Conservation (phyloP, 2,329 filamentous ascomycete genomes). For the Gliomastix tumulicola region DNA sequence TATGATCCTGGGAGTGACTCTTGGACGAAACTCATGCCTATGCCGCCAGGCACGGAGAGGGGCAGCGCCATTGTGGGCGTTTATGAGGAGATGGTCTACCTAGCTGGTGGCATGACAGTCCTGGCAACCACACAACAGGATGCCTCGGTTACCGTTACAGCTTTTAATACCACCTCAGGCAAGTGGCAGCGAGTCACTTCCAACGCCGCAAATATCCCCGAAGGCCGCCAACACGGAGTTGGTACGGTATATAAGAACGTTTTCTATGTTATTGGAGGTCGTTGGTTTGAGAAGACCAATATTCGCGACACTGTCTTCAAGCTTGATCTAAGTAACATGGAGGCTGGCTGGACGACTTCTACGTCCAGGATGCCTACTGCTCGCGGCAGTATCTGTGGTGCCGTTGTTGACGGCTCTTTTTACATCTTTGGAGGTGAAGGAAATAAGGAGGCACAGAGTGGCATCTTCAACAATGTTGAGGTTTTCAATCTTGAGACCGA, state of each 20-base stretch:
- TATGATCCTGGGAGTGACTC: slow-evolving; percentile 17
- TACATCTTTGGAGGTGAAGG: slow-evolving; percentile 31
- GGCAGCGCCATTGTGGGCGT: slow-evolving; percentile 25
- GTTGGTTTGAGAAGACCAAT: slow-evolving; percentile 18
- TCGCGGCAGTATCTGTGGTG: slow-evolving; percentile 22
- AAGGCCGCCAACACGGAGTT: slow-evolving; percentile 23
- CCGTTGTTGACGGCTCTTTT: slow-evolving; percentile 14
- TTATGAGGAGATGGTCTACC: slow-evolving; percentile 18
- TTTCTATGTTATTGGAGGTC: slow-evolving; percentile 28
- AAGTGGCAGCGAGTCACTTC: no score
- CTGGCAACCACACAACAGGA: slow-evolving; percentile 14
- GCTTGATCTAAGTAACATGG: slow-evolving; percentile 17
- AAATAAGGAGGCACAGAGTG: slow-evolving; percentile 13
- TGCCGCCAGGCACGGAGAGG: slow-evolving; percentile 16
- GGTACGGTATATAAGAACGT: slow-evolving; percentile 17
- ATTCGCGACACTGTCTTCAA: slow-evolving; percentile 24
- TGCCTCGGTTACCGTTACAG: slow-evolving; percentile 17
- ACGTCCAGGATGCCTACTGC: slow-evolving; percentile 24
- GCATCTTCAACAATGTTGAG: slow-evolving; percentile 20
- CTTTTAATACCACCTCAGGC: slow-evolving; percentile 17
- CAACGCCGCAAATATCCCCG: slow-evolving; percentile 21
- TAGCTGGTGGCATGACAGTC: slow-evolving; percentile 27
- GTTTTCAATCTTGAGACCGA: slow-evolving; percentile 17
- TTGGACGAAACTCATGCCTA: slow-evolving; percentile 16
- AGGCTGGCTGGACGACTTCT: slow-evolving; percentile 17